These are phyloP conservation scores for Eragrostis curvula DNA, from an alignment of 176 grass and related monocot species.

Conservation along the genomic window DNA sequence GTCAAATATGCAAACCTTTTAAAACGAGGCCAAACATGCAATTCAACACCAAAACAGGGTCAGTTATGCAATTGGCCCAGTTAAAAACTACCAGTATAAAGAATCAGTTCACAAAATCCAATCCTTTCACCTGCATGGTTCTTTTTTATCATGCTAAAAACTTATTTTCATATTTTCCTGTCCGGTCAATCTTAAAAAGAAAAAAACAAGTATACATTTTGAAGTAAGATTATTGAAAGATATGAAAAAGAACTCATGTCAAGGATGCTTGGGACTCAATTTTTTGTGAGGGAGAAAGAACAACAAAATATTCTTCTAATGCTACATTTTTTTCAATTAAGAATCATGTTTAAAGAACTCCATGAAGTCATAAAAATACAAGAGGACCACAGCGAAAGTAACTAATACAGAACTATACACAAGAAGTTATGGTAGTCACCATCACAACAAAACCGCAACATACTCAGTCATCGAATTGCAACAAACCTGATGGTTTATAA, in stretches of 20 bases:
- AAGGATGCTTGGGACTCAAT: background rate
- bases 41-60: too few species aligned
- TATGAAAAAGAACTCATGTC: background rate
- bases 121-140: background rate
- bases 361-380: conserved; percentile 10
- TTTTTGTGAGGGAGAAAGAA: background rate
- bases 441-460: conserved; percentile 28
- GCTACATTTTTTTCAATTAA: conserved; percentile 12
- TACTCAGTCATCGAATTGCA: conserved; percentile 1
- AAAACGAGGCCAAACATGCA: too few species aligned
- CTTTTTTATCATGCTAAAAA: background rate
- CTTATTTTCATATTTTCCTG: background rate
- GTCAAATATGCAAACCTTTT: too few species aligned
- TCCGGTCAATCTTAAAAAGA: conserved; percentile 12
- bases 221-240: conserved; percentile 10
- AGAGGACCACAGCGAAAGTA: background rate
- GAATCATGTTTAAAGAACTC: conserved; percentile 15
- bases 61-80: too few species aligned
- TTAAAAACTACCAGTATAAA: conserved; percentile 18
- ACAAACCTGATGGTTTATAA: conserved; percentile 92
- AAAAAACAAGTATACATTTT: background rate
- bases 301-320: background rate
- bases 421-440: conserved; percentile 15
- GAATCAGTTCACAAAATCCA: conserved; percentile 14
- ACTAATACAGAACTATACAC: conserved; percentile 23